Evolutionary conservation across 169 alveolate species (phyloP), one percentile per base, ranked within the genome.

Genomic region (Miamiensis avidus): DNA sequence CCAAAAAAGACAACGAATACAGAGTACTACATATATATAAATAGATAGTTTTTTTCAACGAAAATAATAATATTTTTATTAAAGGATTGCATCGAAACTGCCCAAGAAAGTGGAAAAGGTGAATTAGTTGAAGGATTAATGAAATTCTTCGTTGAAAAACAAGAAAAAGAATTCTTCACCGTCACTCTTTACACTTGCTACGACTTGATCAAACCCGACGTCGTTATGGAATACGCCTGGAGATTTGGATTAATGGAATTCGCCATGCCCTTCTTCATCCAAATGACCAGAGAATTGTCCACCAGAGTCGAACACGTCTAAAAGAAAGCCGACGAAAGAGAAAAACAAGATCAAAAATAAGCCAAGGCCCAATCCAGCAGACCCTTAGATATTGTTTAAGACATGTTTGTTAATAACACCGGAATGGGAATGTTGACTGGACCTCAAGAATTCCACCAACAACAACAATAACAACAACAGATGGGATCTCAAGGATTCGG

Each of bases 181-280:
- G 99, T 99, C 0, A 98, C 99, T 88, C 95, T 98, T 81, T 98
- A 97, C 93, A 98, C 99, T 79, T 99, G 99, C 94, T 99, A 98
- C 92, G 99, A 97, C 84, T 95, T 98, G 33, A 91, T 99, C 65
- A 98, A 97, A 89, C 99, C 99, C 25, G 99, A 99, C 86, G 97
- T 97, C 31, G 99, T 98, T 25, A 93, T 99, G 96, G 99, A 99
- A 96, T 92, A 98, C 79, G 99, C 99, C 4, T 99, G 99, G 99
- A 93, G 99, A 85, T 96, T 97, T 92, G 98, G 98, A 49, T 96
- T 97, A 84, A 93, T 95, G 85, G 99, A 98, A 90, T 97, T 96
- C 88, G 96, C 98, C 34, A 98, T 98, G 99, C 99, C 99, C 20
- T 98, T 95, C 94, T 97, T 98, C 94, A 98, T 98, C 72, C 99